A percentile compares a stretch with the other conserved stretches of the same genome.
These are phyloP conservation scores for Parachaetomium inaequale DNA, from an alignment of 495 filamentous ascomycete genomes.

Conservation along the genomic window DNA sequence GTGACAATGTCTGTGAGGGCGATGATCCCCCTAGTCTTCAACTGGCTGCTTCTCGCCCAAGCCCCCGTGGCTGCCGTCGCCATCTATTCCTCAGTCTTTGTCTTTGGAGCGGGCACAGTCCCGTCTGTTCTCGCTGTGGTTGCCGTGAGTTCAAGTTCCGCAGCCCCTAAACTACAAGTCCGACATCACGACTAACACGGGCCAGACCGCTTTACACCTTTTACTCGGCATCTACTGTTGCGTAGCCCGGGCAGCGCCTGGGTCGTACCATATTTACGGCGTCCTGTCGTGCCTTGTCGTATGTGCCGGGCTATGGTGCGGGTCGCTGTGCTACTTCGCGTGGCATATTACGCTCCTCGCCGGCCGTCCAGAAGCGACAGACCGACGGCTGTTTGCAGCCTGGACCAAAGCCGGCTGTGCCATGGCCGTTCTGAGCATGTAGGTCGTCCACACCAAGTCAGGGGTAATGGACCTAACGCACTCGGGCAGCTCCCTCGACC, in stretches of 20 bases:
- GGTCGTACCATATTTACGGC: slow-evolving; percentile 15
- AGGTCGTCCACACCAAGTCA: neutral
- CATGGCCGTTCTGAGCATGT: slow-evolving; percentile 22
- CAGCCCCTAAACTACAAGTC: too few relatives aligned
- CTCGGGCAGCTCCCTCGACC: slow-evolving; percentile 17
- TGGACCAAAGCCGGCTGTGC: slow-evolving; percentile 28
- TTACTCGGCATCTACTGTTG: slow-evolving; percentile 23
- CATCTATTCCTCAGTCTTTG: slow-evolving; percentile 28
- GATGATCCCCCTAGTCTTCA: slow-evolving; percentile 17
- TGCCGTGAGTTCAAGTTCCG: slow-evolving; percentile 21
- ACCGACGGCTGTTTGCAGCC: slow-evolving; percentile 7
- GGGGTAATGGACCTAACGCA: neutral
- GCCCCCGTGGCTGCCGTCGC: slow-evolving; percentile 21
- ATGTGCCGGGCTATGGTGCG: slow-evolving; percentile 25
- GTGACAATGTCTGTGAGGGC: slow-evolving; percentile 6
- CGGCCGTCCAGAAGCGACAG: neutral
- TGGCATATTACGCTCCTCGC: slow-evolving; percentile 10
- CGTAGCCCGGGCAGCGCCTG: slow-evolving; percentile 11
- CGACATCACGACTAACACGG: neutral
- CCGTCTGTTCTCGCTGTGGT: slow-evolving; percentile 26
- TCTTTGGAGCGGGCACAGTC: slow-evolving; percentile 18
- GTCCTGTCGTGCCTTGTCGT: slow-evolving; percentile 10
- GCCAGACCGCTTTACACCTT: slow-evolving; percentile 23
- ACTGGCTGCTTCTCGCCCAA: slow-evolving; percentile 27
- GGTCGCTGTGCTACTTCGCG: slow-evolving; percentile 22